phyloP scores from a whole-genome alignment of 257 asterid genomes.

The Cruciata laevipes region DNA sequence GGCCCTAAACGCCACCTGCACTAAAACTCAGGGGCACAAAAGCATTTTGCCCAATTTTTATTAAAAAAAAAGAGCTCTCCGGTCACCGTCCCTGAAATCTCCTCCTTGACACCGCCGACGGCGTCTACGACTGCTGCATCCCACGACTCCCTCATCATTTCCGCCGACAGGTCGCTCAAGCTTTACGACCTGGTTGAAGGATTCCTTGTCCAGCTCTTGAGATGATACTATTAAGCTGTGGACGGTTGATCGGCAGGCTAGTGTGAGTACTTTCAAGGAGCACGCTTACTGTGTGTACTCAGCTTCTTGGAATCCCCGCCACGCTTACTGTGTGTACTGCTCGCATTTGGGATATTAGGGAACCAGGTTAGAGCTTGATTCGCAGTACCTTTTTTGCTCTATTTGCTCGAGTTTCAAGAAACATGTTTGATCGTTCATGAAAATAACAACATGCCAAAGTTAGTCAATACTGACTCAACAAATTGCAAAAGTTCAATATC shows the following conservation, averaged over 20 bases:
- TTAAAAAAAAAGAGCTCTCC: neutral
- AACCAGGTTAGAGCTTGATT: constrained; percentile 57
- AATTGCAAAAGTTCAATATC: neutral
- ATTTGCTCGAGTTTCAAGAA: too few relatives aligned
- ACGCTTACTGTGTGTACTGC: constrained; percentile 89
- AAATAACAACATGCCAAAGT: neutral
- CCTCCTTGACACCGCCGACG: constrained; percentile 92
- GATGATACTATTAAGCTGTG: constrained; percentile 87
- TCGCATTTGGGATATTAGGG: constrained; percentile 97
- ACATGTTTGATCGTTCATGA: neutral
- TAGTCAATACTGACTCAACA: neutral
- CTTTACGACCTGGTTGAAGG: constrained; percentile 79
- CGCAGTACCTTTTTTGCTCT: neutral
- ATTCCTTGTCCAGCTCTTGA: constrained; percentile 90
- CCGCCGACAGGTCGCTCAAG: constrained; percentile 92
- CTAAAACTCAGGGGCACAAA: too few relatives aligned
- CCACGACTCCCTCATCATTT: constrained; percentile 78
- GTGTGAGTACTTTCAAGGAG: constrained; percentile 94
- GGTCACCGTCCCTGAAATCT: constrained; percentile 46
- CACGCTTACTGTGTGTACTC: constrained; percentile 92
- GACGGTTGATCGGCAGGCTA: constrained; percentile 84
- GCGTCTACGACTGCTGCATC: constrained; percentile 90
- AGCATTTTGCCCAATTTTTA: too few relatives aligned
- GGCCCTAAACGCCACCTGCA: too few relatives aligned
- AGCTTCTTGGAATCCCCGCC: constrained; percentile 91